Evolutionary conservation across 2,329 filamentous ascomycete species (phyloP).

Genomic region (Leptographium radiaticola): DNA sequence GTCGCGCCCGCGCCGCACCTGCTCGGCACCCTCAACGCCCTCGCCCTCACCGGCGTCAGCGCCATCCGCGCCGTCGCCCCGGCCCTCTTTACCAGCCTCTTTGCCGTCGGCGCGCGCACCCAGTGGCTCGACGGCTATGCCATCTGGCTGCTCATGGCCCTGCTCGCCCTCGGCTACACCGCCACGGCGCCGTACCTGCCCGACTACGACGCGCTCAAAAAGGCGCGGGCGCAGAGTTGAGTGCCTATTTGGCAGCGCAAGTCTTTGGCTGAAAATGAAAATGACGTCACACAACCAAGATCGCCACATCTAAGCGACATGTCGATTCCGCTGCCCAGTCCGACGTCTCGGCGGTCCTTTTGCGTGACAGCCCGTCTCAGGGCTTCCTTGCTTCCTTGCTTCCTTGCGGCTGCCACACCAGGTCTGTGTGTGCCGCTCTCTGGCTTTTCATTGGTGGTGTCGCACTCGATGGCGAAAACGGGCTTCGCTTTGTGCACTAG

Average conservation of each 20-base stretch:
- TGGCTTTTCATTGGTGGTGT: not conserved
- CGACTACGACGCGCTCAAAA: slow-evolving; percentile 17
- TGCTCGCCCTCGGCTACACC: slow-evolving; percentile 20
- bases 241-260: no score
- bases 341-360: no score
- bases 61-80: slow-evolving; percentile 54
- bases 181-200: slow-evolving; percentile 21
- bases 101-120: slow-evolving; percentile 49
- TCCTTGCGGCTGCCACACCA: no score
- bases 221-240: no score
- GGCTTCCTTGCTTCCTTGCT: not conserved
- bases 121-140: slow-evolving; percentile 52
- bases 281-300: no score
- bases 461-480: not conserved
- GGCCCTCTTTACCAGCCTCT: slow-evolving; percentile 52
- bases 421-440: not conserved
- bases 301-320: no score
- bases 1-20: slow-evolving; percentile 50
- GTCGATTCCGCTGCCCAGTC: no score
- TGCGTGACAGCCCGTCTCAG: no score
- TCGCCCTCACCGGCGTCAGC: slow-evolving; percentile 49
- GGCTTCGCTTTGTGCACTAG: not conserved
- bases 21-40: slow-evolving; percentile 58
- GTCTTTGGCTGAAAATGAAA: not conserved
- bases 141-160: slow-evolving; percentile 47